Conservation (phyloP, 768 basidiomycete species). For the Dacryopinax spathularia region DNA sequence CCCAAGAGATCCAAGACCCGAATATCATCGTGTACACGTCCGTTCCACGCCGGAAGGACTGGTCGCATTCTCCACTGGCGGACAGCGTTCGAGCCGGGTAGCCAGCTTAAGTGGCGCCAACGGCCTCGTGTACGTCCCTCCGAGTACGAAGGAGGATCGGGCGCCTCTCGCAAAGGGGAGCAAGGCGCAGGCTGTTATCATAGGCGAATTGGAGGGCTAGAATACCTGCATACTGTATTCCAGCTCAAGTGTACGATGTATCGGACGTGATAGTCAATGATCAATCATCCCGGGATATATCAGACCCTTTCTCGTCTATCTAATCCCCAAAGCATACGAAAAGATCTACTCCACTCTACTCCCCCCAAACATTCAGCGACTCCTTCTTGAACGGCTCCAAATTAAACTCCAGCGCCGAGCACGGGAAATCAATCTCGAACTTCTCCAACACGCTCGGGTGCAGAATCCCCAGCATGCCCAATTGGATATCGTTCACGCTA, state of each 20-base stretch:
- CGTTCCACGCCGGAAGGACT: conserved; percentile 33
- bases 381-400: conserved; percentile 86
- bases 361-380: conserved; percentile 19
- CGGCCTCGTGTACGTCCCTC: conserved; percentile 57
- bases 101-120: conserved; percentile 72
- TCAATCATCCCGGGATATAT: too few species aligned
- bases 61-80: conserved; percentile 66
- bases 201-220: conserved; percentile 39
- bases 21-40: conserved; percentile 70
- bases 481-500: conserved; percentile 41
- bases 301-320: too few species aligned
- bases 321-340: background rate
- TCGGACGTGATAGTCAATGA: too few species aligned
- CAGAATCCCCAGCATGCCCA: conserved; percentile 84
- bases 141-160: conserved; percentile 23
- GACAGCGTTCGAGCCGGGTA: conserved; percentile 70
- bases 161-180: conserved; percentile 40
- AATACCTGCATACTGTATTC: background rate
- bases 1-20: conserved; percentile 45
- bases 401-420: conserved; percentile 86
- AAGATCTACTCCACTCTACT: too few species aligned
- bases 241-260: too few species aligned
- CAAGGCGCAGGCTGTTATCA: conserved; percentile 43
- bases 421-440: conserved; percentile 89
- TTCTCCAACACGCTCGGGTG: conserved; percentile 84